Conservation (phyloP, 495 filamentous ascomycete genomes). For the Sporormia fimetaria region DNA sequence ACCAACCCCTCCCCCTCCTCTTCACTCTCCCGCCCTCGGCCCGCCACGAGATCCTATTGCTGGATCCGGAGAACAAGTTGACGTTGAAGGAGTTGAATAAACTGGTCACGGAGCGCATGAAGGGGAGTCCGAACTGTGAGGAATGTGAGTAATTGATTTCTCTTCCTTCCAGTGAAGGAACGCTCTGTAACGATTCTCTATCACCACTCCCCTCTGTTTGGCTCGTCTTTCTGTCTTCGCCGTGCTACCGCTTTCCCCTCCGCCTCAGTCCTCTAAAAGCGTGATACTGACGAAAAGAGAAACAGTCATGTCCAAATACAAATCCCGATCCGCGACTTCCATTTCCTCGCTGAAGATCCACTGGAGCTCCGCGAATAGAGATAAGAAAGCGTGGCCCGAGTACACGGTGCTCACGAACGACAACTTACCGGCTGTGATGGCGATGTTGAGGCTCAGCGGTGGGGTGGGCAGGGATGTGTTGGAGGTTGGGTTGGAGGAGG, state of each 20-base stretch:
- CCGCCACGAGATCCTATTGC: conserved; percentile 19
- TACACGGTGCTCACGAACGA: conserved; percentile 16
- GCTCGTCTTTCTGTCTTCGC: no score
- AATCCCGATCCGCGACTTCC: conserved; percentile 1
- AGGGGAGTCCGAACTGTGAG: conserved; percentile 8
- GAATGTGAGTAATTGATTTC: no score
- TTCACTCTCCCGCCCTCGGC: conserved; percentile 18
- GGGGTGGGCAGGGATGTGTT: neutral
- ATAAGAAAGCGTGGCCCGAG: conserved; percentile 17
- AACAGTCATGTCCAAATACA: conserved; percentile 18
- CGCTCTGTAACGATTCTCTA: neutral
- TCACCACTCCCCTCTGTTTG: neutral
- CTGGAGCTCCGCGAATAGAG: conserved; percentile 10
- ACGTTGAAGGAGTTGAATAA: conserved; percentile 16
- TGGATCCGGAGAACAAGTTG: conserved; percentile 9
- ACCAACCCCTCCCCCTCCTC: conserved; percentile 18
- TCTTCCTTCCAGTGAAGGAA: no score
- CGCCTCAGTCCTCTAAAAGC: no score
- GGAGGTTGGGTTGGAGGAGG: neutral
- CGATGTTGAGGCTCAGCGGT: conserved; percentile 7
- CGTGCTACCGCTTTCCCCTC: no score
- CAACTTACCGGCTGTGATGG: conserved; percentile 9
- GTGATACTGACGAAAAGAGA: neutral
- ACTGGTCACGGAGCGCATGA: conserved; percentile 11
- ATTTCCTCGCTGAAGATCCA: conserved; percentile 12